Base-by-base conservation (phyloP, 257 asterid genomes). In the Nicotiana undulata region DNA sequence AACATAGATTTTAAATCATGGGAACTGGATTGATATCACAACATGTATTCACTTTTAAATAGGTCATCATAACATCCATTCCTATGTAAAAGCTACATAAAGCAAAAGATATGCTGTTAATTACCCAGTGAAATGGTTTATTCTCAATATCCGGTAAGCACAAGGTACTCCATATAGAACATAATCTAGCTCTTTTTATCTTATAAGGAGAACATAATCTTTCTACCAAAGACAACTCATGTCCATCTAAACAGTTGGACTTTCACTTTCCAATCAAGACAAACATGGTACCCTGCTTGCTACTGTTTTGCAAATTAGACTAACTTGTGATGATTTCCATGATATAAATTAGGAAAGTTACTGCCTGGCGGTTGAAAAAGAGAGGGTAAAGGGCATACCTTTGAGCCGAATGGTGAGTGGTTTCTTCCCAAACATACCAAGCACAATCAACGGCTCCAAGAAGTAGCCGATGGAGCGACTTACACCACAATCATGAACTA, bases 401-500 rank as follows among this genome's bases (percentile, higher is more conserved):
- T 68, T 86, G 49, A 95, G 98, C 84, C 82, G 83, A 82, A 95
- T 92, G 79, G 64, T 49, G 16, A 93, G 93, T 24, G 97, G 90
- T 86, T 86, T 92, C 91, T 91, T 93, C 89, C 93, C 97, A 84
- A 93, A 95, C 88, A 95, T 87, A 63, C 93, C 91, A 46, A 95
- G 83, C 80, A 95, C 88, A 66, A 95, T 82, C 90, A 95, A 82
- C 0, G 98, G 98, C 89, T 92, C 98, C 87, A 95, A 52, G 82
- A 90, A 95, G 75, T 92, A 95, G 5, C 97, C 94, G 37, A 95
- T 88, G 3, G 97, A 83, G 34, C 99, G 91, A 85, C 82, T 88
- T 5, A 88, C 81, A 3, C 94, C 97, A 40, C 99, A 95, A 72
- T 92, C 93, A 55, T 95, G 99, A 55, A 81, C 83, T 64, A 93